A percentile compares a stretch with the other conserved stretches of the same genome.
These are phyloP conservation scores for Hypoxylon perforatum DNA, from an alignment of 495 filamentous ascomycete species.

Conservation along the genomic window DNA sequence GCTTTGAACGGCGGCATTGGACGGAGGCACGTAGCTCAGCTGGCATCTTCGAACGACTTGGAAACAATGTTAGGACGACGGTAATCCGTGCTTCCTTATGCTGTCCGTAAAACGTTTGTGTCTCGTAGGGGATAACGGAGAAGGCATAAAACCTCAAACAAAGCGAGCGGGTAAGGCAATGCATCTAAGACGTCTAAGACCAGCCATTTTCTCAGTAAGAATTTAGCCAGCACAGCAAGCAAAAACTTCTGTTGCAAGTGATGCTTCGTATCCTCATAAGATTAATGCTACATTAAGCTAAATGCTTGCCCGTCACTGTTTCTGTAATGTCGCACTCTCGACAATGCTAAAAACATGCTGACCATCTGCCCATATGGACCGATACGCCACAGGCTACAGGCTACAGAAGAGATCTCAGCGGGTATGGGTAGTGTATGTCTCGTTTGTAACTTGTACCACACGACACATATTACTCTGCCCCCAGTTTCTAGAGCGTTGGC, in stretches of 20 bases:
- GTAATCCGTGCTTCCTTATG: constrained; percentile 27
- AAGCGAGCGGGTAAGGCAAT: constrained; percentile 18
- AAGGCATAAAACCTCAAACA: constrained; percentile 27
- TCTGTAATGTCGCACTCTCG: constrained; percentile 41
- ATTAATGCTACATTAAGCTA: constrained; percentile 43
- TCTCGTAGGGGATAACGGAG: constrained; percentile 21
- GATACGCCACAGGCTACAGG: constrained; percentile 22
- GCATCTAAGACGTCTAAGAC: constrained; percentile 23
- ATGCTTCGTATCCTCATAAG: constrained; percentile 38
- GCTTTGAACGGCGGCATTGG: too few relatives aligned
- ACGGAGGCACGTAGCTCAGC: too few relatives aligned
- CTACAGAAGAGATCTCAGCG: too few relatives aligned
- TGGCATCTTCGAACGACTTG: constrained; percentile 12
- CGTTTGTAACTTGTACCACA: constrained; percentile 4
- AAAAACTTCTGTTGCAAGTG: constrained; percentile 38
- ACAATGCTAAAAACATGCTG: constrained; percentile 32
- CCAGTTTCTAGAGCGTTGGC: too few relatives aligned
- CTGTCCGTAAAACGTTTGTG: constrained; percentile 6
- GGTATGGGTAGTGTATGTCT: too few relatives aligned
- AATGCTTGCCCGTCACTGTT: constrained; percentile 39
- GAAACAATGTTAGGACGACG: constrained; percentile 22
- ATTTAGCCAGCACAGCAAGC: constrained; percentile 38
- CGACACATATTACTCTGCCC: background rate
- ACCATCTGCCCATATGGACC: constrained; percentile 42
- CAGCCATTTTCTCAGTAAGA: constrained; percentile 14